These are phyloP conservation scores for Colletotrichum incanum DNA, from an alignment of 2,329 filamentous ascomycete genomes.

Conservation along the genomic window DNA sequence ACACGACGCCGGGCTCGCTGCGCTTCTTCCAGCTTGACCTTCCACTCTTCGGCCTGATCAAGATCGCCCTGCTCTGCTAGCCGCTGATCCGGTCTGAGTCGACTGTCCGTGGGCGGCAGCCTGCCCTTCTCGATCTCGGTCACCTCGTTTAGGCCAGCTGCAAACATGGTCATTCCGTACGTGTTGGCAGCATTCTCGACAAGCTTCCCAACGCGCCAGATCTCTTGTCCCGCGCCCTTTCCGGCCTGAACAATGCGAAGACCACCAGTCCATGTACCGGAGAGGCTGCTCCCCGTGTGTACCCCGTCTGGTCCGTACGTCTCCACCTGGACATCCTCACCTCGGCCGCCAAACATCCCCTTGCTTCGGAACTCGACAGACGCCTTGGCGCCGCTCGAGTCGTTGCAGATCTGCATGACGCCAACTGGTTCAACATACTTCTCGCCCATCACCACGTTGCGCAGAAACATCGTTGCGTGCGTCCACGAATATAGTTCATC, in stretches of 20 bases:
- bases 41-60: constrained; percentile 87
- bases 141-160: constrained; percentile 88
- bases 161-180: constrained; percentile 92
- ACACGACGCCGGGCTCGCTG: constrained; percentile 83
- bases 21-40: constrained; percentile 86
- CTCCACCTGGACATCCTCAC: constrained; percentile 89
- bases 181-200: constrained; percentile 85
- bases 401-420: constrained; percentile 88
- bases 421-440: constrained; percentile 98
- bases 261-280: constrained; percentile 87
- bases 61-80: constrained; percentile 86
- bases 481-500: constrained; percentile 93
- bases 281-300: constrained; percentile 77
- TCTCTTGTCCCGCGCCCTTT: constrained; percentile 72
- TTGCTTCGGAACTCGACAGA: constrained; percentile 93
- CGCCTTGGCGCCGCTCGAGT: constrained; percentile 86
- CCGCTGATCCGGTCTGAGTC: constrained; percentile 89
- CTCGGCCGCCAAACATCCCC: constrained; percentile 96
- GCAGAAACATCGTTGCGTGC: constrained; percentile 88
- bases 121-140: constrained; percentile 83
- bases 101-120: constrained; percentile 85
- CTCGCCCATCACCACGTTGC: constrained; percentile 97
- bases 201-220: constrained; percentile 85
- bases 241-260: constrained; percentile 78
- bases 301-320: constrained; percentile 77